A percentile compares a stretch with the other conserved stretches of the same genome.
These are phyloP conservation scores for Shiraia sp. DNA, from an alignment of 2,329 filamentous ascomycete species.

Conservation along the genomic window DNA sequence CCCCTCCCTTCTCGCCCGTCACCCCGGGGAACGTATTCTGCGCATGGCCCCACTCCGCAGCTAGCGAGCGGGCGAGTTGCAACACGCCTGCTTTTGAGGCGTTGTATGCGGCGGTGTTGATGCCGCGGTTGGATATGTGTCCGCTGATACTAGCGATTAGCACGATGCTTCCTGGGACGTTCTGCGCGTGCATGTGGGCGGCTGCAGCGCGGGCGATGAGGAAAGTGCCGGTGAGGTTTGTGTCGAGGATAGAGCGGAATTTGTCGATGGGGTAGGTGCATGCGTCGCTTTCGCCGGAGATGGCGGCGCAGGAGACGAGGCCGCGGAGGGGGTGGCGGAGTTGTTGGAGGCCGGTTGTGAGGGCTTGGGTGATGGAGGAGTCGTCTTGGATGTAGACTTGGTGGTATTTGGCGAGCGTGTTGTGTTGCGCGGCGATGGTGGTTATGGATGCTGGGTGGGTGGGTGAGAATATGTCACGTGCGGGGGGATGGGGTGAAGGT, in stretches of 20 bases:
- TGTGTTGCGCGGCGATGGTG: conserved; percentile 6
- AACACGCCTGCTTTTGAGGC: conserved; percentile 59
- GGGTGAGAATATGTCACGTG: background rate
- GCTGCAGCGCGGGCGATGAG: conserved; percentile 39
- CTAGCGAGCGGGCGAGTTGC: conserved; percentile 55
- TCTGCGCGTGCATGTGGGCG: conserved; percentile 33
- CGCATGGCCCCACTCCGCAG: conserved; percentile 52
- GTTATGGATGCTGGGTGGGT: conserved; percentile 5
- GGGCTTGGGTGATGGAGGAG: conserved; percentile 12
- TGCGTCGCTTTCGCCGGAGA: conserved; percentile 36
- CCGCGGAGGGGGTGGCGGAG: conserved; percentile 27
- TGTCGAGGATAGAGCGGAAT: conserved; percentile 42
- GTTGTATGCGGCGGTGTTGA: conserved; percentile 55
- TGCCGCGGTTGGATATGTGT: conserved; percentile 40
- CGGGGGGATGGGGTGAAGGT: background rate
- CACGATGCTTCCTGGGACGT: conserved; percentile 41
- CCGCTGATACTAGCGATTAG: conserved; percentile 46
- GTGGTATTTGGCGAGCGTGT: conserved; percentile 19
- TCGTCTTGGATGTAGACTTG: conserved; percentile 28
- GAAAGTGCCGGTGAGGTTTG: conserved; percentile 46
- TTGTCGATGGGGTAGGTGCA: conserved; percentile 37
- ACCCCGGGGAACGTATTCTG: conserved; percentile 48
- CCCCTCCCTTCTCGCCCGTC: conserved; percentile 3
- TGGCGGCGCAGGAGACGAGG: conserved; percentile 33
- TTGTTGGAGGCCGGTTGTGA: conserved; percentile 9